Base-by-base conservation (phyloP, 2,329 filamentous ascomycete genomes). In the Epichloe gansuensis region DNA sequence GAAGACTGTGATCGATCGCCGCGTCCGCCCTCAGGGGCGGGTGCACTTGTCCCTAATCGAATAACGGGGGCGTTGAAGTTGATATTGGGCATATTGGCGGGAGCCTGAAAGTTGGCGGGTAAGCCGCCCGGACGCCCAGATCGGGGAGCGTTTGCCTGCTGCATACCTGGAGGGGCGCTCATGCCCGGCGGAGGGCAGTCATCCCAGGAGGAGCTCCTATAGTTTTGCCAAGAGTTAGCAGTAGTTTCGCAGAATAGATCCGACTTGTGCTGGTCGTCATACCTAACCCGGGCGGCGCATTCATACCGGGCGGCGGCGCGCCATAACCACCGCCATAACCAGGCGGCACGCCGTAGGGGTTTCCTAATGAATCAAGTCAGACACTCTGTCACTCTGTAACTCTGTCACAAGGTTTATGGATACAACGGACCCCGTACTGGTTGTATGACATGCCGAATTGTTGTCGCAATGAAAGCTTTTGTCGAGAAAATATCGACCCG, bases 11-110 rank as follows among this genome's bases (percentile, higher is more conserved):
- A 43, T 15, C 54, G 51, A 23, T 80, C 77, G 57, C 69, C 72
- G 50, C 75, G 70, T 17, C 75, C 72, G 23, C 67, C 28, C 61
- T 67, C 63, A 5, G 51, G 3, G 11, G 69, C 65, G 28, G 83
- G 74, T 63, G 88, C 88, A n/a, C 78, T 80, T 12, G 90, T 91
- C 43, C 91, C 93, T 46, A 98, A 79, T 52, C 93, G 87, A 64
- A 98, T 97, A 55, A 97, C 90, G 53, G 91, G 91, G 38, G 93
- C 93, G 63, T 88, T 95, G 75, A 97, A 95, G 74, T 98, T 96
- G 75, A 98, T 95, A 67, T 95, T 94, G 50, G 91, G 90, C 78
- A 96, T 88, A 65, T 93, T 95, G 49, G 87, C 76, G 9, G 91
- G 91, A 48, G 89, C 82, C 73, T 94, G 88, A 71, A 95, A 96